Evolutionary conservation across 352 stramenopile species (phyloP), one percentile per base, ranked within the genome.

Genomic region (Pythium pyrilobum): DNA sequence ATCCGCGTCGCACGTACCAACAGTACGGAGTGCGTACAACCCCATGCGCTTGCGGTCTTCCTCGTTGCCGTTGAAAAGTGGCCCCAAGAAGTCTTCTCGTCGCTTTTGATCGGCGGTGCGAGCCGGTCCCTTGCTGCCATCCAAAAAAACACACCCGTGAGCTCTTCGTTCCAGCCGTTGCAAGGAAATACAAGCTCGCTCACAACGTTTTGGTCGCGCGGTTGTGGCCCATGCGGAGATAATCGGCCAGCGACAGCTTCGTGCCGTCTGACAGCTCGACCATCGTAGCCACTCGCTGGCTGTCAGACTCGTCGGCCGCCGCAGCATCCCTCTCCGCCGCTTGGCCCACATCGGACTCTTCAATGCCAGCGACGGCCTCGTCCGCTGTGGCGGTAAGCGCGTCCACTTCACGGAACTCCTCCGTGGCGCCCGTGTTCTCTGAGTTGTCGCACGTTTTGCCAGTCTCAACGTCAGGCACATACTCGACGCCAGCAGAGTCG

Each of bases 191-290:
- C 38, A 11, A 32, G 32, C 33, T 12, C 29, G 46, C 34, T 52
- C 41, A 57, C 66, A 82, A 83, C 72, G 58, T 85, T 64, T 79
- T 83, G 50, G 55, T 68, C 33, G 58, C 25, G n/a, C 23, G 21
- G 21, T 7, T 56, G 51, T 71, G 69, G 27, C 73, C 56, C 65
- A 86, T 70, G 40, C 76, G 77, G 21, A 91, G 42, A 51, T 87
- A 91, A 21, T 86, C 77, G 8, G 68, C 56, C 0, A 91, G 63
- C 41, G 75, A 74, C 27, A 89, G 46, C 20, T 59, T 64, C 3
- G 76, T 87, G 20, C 77, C 72, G 23, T 87, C 80, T 0, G 74
- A 47, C n/a, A 91, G 56, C 47, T 87, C 70, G 29, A 91, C 56
- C n/a, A 77, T 61, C 9, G 60, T 83, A n/a, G 65, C 66, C 16